Evolutionary conservation across 1,284 basidiomycete species (phyloP), one percentile per base, ranked within the genome.

Genomic region (Inonotus hispidus): DNA sequence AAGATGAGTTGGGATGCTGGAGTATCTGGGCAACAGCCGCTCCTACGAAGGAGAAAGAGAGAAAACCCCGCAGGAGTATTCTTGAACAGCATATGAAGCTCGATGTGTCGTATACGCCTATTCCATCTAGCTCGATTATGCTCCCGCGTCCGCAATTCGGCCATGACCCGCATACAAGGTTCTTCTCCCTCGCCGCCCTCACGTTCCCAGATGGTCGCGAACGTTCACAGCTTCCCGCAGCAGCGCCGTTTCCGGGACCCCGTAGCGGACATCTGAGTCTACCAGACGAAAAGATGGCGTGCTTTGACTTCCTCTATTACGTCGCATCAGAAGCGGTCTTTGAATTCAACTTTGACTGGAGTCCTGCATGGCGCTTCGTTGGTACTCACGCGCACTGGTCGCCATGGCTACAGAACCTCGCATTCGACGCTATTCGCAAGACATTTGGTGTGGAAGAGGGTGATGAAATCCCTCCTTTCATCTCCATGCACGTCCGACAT

Each of bases 1-100:
- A 2, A 74, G 87, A 90, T 32, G 77, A 82, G 16, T 64, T 90
- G 21, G 87, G 87, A n/a, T 90, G 87, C 71, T 89, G 87, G 87
- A 65, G 63, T 19, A 47, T 60, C 7, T 70, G 68, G 67, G 56
- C 60, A 5, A 56, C 64, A n/a, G 46, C 54, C 25, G 43, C 45
- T 39, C 32, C 32, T 4, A 21, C 54, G 19, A 21, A 1, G 21
- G 29, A 32, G 43, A 68, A 71, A 13, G 80, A 83, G 35, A 66
- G 71, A 21, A 65, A 66, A 13, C 79, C 86, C 11, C 77, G 85
- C 21, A 63, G 68, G 16, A 85, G 81, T 65, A 65, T 67, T 14
- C 73, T 79, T 5, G 75, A 80, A 0, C 62, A 68, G 2, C 73
- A 72, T 59, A 73, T 87, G 27, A 78, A 77, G 41, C 76, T 88